These are phyloP conservation scores for Salvia miltiorrhiza DNA, from an alignment of 257 asterid genomes.

Conservation along the genomic window DNA sequence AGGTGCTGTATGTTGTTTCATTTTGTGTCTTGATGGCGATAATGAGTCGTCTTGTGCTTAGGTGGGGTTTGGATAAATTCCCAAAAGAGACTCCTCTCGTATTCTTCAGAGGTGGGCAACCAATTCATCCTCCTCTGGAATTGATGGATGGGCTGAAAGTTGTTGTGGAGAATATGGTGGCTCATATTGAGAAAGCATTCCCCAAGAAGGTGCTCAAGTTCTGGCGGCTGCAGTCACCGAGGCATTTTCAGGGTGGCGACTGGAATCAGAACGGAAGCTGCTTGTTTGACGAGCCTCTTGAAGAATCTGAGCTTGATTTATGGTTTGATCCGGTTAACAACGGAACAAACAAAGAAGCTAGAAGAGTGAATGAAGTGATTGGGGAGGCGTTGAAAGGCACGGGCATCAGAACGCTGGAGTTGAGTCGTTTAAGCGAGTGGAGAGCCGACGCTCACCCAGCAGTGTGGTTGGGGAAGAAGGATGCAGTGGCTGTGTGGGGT, in stretches of 20 bases:
- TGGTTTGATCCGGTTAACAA: conserved; percentile 85
- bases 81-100: conserved; percentile 83
- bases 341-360: conserved; percentile 89
- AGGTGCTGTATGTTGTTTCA: neutral
- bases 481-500: conserved; percentile 89
- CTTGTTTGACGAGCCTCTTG: conserved; percentile 65
- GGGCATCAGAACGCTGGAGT: conserved; percentile 51
- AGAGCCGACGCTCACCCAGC: conserved; percentile 98
- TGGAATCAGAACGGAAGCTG: conserved; percentile 99
- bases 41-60: conserved; percentile 23
- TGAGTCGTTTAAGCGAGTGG: conserved; percentile 78
- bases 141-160: conserved; percentile 62
- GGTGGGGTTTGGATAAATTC: conserved; percentile 96
- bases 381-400: conserved; percentile 54
- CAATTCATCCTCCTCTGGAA: conserved; percentile 65
- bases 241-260: conserved; percentile 95
- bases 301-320: conserved; percentile 70
- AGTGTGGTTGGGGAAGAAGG: conserved; percentile 89
- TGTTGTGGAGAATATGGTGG: conserved; percentile 68
- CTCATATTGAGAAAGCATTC: conserved; percentile 55
- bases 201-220: conserved; percentile 60
- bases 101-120: conserved; percentile 73
- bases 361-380: conserved; percentile 58
- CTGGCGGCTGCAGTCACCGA: conserved; percentile 95
- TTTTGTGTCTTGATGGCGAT: conserved; percentile 7